These are phyloP conservation scores for Hippophae rhamnoides DNA, from an alignment of 306 rosid genomes.

Conservation along the genomic window DNA sequence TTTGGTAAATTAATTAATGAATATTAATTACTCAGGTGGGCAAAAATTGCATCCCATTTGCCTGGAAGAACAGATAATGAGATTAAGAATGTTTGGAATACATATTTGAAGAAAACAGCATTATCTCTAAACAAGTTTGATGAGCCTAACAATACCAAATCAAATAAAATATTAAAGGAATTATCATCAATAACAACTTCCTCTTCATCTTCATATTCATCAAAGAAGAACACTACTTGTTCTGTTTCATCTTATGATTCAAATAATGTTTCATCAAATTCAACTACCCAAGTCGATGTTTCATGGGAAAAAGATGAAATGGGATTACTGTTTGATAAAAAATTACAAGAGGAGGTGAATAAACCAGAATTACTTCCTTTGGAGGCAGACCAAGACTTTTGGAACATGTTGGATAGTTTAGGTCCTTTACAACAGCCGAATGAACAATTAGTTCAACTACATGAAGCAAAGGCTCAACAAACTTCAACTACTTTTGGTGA, in stretches of 20 bases:
- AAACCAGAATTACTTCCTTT: constrained; percentile 24
- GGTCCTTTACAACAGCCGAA: constrained; percentile 18
- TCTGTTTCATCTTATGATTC: constrained; percentile 31
- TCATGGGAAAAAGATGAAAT: constrained; percentile 17
- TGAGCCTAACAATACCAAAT: constrained; percentile 3
- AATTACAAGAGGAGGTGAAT: neutral
- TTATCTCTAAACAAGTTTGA: constrained; percentile 18
- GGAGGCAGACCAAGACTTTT: constrained; percentile 51
- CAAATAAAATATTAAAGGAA: constrained; percentile 27
- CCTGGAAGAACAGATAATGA: constrained; percentile 93
- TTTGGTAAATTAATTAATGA: neutral
- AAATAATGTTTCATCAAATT: constrained; percentile 21
- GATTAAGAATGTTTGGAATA: constrained; percentile 95
- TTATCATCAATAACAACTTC: constrained; percentile 25
- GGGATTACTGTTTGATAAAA: constrained; percentile 14
- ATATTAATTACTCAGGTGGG: constrained; percentile 47
- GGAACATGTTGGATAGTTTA: constrained; percentile 50
- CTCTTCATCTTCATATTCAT: constrained; percentile 41
- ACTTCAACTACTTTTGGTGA: constrained; percentile 13
- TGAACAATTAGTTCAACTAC: neutral
- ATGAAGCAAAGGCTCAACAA: neutral
- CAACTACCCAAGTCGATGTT: constrained; percentile 8
- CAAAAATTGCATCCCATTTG: constrained; percentile 70
- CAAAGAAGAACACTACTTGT: constrained; percentile 23
- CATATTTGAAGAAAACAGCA: constrained; percentile 70